Evolutionary conservation across 441 rosid species (phyloP), one percentile per base, ranked within the genome.

Genomic region (Pelargonium citronellum): DNA sequence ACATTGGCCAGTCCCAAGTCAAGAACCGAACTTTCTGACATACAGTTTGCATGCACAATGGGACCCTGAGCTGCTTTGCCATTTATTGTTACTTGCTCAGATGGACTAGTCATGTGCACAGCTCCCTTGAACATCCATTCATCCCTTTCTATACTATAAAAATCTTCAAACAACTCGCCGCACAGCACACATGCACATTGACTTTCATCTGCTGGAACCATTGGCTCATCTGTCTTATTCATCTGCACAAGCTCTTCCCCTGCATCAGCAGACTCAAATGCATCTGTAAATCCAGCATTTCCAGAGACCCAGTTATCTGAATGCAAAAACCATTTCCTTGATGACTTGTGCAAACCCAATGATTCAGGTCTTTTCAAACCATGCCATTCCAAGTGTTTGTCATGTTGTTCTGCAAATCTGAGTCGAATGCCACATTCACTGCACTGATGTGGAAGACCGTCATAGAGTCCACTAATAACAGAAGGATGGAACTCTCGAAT

Each of bases 71-170:
- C 76, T 16, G 74, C 75, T 73, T 74, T 75, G 73, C 68, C 84
- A 51, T 71, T 70, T 51, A 70, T 22, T 37, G 68, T 67, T 75
- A 65, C 79, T 2, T 74, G 71, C 37, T 53, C 75, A 1, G 68
- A 55, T 37, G 87, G 77, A 62, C 77, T 73, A 44, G 75, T 72
- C 81, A 91, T 69, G 83, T 76, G 81, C 46, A 84, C 79, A 39
- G 93, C 95, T 73, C 82, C 95, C 62, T 80, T 88, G 74, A 92
- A 92, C 93, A 92, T 86, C 97, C 99, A 95, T 74, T 79, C 83
- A 67, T 73, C 82, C 74, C 34, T 80, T 73, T 74, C 85, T 58
- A 62, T 83, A 79, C 85, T 73, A 73, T 84, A 95, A 79, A 83
- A 80, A 69, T 95, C 98, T 78, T 92, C 96, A 83, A 95, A 95